Base-by-base conservation (phyloP, 2,329 filamentous ascomycete genomes). In the Nemania abortiva region DNA sequence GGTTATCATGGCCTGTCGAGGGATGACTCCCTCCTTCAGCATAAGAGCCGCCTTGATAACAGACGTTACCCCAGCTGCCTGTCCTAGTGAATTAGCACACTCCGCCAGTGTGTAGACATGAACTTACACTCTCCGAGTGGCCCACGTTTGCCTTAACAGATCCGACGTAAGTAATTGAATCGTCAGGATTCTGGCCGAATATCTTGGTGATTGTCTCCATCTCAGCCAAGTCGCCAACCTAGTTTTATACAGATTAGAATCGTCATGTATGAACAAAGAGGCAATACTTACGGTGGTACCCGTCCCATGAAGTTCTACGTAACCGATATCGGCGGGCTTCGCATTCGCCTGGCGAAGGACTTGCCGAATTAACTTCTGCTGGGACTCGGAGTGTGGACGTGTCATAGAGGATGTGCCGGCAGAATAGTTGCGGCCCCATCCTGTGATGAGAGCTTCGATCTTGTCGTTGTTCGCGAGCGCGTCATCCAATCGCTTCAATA, bases 251-350 rank as follows among this genome's bases (percentile, higher is more conserved):
- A 4, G 1, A 52, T 68, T n/a, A 68, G 66, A 58, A 37, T 37
- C 18, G 13, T n/a, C 6, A 54, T 20, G 9, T 49, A 18, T 34
- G 29, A 39, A n/a, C n/a, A 31, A 7, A 49, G 24, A 1, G 3
- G 11, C 3, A 2, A 27, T 18, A 39, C 61, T 61, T n/a, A 68
- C 91, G 75, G 92, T 89, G 0, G 90, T 92, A 50, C 90, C 90
- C 3, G 90, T 92, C 6, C 90, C 90, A 76, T 92, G 90, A 83
- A 91, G 87, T 76, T 92, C 90, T 7, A 91, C 86, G 73, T 89
- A 91, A 74, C 83, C 85, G 65, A 92, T 84, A 59, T 90, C 75
- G 9, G 59, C 52, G 1, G 55, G 47, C 5, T 68, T 60, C 0
- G 62, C 50, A 37, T 58, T 50, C 18, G 68, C 61, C 22, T 66